These are phyloP conservation scores for Eucalyptus polybractea DNA, from an alignment of 345 rosid species.

Conservation along the genomic window DNA sequence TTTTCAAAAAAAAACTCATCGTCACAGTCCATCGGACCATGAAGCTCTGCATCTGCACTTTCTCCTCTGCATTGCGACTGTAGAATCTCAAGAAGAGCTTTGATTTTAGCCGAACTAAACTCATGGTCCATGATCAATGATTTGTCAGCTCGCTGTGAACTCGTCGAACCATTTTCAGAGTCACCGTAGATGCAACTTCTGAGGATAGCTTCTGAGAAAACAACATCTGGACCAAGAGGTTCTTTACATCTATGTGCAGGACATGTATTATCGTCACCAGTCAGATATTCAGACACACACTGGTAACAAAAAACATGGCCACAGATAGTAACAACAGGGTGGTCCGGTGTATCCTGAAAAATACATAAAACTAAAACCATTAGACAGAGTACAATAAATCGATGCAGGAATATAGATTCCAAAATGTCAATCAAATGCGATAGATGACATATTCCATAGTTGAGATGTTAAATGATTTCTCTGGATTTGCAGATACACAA, in stretches of 20 bases:
- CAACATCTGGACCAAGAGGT: slow-evolving; percentile 58
- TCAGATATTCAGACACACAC: slow-evolving; percentile 67
- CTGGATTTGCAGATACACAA: not conserved
- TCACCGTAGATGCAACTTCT: slow-evolving; percentile 32
- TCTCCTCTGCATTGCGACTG: slow-evolving; percentile 22
- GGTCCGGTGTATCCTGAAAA: slow-evolving; percentile 89
- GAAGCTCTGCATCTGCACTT: slow-evolving; percentile 12
- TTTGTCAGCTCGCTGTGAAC: slow-evolving; percentile 19
- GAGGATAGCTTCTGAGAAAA: slow-evolving; percentile 70
- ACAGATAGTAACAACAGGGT: slow-evolving; percentile 77
- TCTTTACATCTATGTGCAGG: slow-evolving; percentile 61
- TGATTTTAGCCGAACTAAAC: slow-evolving; percentile 68
- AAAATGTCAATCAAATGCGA: not conserved
- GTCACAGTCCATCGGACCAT: slow-evolving; percentile 9
- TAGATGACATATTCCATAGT: not conserved
- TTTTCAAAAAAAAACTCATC: slow-evolving; percentile 6
- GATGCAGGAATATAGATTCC: not conserved
- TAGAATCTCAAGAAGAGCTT: slow-evolving; percentile 57
- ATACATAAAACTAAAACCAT: slow-evolving; percentile 1
- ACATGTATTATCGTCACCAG: slow-evolving; percentile 76
- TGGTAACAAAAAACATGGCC: slow-evolving; percentile 87
- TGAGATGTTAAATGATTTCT: not conserved
- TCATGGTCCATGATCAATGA: slow-evolving; percentile 33
- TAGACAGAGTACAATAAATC: not conserved
- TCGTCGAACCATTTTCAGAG: slow-evolving; percentile 17